These are phyloP conservation scores for Candida anglica DNA, from an alignment of 805 yeast species.

Conservation along the genomic window DNA sequence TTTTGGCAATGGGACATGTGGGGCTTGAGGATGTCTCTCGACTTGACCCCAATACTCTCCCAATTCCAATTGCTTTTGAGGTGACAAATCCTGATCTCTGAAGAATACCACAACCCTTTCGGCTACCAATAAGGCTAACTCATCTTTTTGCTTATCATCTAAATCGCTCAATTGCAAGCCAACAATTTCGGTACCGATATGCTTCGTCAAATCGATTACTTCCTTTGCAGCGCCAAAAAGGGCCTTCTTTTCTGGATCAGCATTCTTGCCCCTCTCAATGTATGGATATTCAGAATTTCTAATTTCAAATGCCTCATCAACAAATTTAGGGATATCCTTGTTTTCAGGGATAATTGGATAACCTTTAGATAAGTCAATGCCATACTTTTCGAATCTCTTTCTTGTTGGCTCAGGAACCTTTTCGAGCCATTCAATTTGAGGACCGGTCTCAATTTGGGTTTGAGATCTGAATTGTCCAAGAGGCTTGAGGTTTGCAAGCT, in stretches of 20 bases:
- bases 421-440: conserved; percentile 8
- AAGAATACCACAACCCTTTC: conserved; percentile 51
- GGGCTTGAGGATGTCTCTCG: conserved; percentile 36
- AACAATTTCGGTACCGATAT: conserved; percentile 47
- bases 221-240: conserved; percentile 38
- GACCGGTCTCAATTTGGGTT: conserved; percentile 2
- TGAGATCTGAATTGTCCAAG: conserved; percentile 7
- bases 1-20: conserved; percentile 17
- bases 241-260: conserved; percentile 34
- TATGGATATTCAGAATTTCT: conserved; percentile 32
- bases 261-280: conserved; percentile 30
- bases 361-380: conserved; percentile 34
- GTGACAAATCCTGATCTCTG: conserved; percentile 43
- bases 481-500: conserved; percentile 13
- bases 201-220: conserved; percentile 40
- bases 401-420: conserved; percentile 18
- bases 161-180: conserved; percentile 43
- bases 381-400: conserved; percentile 27
- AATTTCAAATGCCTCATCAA: conserved; percentile 37
- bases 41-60: conserved; percentile 46
- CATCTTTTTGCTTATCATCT: conserved; percentile 42
- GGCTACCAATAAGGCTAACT: conserved; percentile 44
- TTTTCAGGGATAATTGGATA: conserved; percentile 36
- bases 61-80: conserved; percentile 38
- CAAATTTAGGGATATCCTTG: conserved; percentile 28